Evolutionary conservation across 2,329 filamentous ascomycete genomes (phyloP).

Genomic region (Fusarium sp.): DNA sequence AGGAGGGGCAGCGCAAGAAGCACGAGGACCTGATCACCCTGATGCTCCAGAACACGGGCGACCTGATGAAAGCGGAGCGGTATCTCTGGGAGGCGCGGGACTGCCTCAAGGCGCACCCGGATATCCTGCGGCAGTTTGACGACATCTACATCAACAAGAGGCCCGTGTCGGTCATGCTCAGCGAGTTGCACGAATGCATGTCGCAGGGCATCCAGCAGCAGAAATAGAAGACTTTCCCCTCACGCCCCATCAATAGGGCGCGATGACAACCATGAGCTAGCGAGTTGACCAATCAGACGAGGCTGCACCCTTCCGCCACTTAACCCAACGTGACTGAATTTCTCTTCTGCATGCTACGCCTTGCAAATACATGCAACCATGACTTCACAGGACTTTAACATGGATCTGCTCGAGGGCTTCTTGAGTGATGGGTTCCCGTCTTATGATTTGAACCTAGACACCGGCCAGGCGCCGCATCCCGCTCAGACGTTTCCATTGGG

Average conservation of each 20-base stretch:
- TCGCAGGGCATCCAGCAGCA: not conserved
- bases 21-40: constrained; percentile 30
- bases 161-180: constrained; percentile 34
- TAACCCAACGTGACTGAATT: constrained; percentile 14
- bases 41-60: constrained; percentile 33
- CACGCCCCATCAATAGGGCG: constrained; percentile 46
- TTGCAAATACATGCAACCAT: constrained; percentile 8
- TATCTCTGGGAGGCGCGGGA: constrained; percentile 41
- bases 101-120: constrained; percentile 32
- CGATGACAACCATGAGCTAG: constrained; percentile 38
- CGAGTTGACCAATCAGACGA: constrained; percentile 20
- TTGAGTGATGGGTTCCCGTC: constrained; percentile 32
- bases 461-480: not conserved
- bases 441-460: not conserved
- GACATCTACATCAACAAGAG: constrained; percentile 39
- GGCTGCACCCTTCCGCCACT: constrained; percentile 12
- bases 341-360: constrained; percentile 14
- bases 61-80: constrained; percentile 35
- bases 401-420: constrained; percentile 37
- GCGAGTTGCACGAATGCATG: constrained; percentile 33
- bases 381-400: constrained; percentile 24
- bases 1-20: constrained; percentile 11
- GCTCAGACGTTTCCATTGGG: no score
- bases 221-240: constrained; percentile 22
- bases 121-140: constrained; percentile 36